These are phyloP conservation scores for Xerocomus cyaneibrunnescens DNA, from an alignment of 1,284 basidiomycete species.

Conservation along the genomic window DNA sequence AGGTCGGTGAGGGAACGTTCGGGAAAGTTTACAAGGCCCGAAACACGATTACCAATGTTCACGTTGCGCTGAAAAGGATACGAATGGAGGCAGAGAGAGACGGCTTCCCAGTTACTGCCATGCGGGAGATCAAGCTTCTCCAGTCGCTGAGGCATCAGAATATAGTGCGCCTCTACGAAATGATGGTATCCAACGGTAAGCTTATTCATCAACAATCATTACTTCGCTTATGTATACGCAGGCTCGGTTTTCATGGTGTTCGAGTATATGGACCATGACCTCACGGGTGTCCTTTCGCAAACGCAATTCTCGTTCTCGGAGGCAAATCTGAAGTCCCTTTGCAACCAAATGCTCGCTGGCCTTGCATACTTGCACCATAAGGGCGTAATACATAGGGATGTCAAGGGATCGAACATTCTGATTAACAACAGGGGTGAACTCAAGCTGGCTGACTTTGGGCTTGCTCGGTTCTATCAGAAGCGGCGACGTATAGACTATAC, in stretches of 20 bases:
- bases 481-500: slow-evolving; percentile 91
- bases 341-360: slow-evolving; percentile 91
- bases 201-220: slow-evolving; percentile 4
- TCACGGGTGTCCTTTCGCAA: slow-evolving; percentile 94
- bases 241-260: slow-evolving; percentile 99
- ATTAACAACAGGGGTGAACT: slow-evolving; percentile 91
- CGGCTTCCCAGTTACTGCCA: slow-evolving; percentile 98
- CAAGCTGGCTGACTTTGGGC: slow-evolving; percentile 96
- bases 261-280: slow-evolving; percentile 99
- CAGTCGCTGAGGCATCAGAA: slow-evolving; percentile 91
- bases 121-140: slow-evolving; percentile 97
- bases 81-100: slow-evolving; percentile 98
- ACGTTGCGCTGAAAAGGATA: slow-evolving; percentile 95
- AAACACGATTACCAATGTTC: slow-evolving; percentile 69
- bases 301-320: slow-evolving; percentile 81
- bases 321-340: slow-evolving; percentile 93
- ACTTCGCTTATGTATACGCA: slow-evolving; percentile 35
- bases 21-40: slow-evolving; percentile 99
- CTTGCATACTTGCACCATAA: slow-evolving; percentile 94
- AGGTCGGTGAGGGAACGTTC: slow-evolving; percentile 99
- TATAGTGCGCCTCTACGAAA: slow-evolving; percentile 89
- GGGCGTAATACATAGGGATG: slow-evolving; percentile 95
- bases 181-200: slow-evolving; percentile 96
- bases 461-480: slow-evolving; percentile 97
- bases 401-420: slow-evolving; percentile 99